These are phyloP conservation scores for Penicillium macrosclerotiorum DNA, from an alignment of 495 filamentous ascomycete genomes.

Conservation along the genomic window DNA sequence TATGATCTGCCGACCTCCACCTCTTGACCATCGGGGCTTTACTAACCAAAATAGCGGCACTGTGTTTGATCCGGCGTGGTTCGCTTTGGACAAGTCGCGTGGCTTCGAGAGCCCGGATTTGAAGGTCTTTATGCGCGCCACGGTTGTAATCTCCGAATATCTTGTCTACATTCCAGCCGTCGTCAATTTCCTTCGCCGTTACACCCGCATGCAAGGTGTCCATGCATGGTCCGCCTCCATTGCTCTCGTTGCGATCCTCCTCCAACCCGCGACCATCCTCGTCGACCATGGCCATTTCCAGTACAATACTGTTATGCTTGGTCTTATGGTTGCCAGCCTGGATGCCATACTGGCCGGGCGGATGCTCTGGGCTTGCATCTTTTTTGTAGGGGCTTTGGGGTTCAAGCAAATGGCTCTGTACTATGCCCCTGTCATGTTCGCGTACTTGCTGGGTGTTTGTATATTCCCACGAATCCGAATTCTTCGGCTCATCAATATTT, in stretches of 20 bases:
- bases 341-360: slow-evolving; percentile 83
- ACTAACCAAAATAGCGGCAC: slow-evolving; percentile 54
- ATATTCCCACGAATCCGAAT: slow-evolving; percentile 69
- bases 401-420: slow-evolving; percentile 99
- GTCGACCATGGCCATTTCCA: slow-evolving; percentile 99
- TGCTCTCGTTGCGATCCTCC: slow-evolving; percentile 82
- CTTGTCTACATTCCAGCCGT: slow-evolving; percentile 82
- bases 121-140: slow-evolving; percentile 94
- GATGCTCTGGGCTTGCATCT: slow-evolving; percentile 82
- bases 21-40: not conserved
- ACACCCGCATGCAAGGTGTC: slow-evolving; percentile 68
- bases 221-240: slow-evolving; percentile 76
- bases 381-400: slow-evolving; percentile 88
- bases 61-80: slow-evolving; percentile 79
- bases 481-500: slow-evolving; percentile 70
- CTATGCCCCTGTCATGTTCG: slow-evolving; percentile 89
- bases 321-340: slow-evolving; percentile 78
- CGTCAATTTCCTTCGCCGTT: slow-evolving; percentile 77
- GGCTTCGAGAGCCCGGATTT: slow-evolving; percentile 73
- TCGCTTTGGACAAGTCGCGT: slow-evolving; percentile 80
- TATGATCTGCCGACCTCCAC: slow-evolving; percentile 22
- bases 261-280: slow-evolving; percentile 89
- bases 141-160: slow-evolving; percentile 86
- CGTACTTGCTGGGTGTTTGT: slow-evolving; percentile 85
- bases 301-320: slow-evolving; percentile 98